These are phyloP conservation scores for Cephaloascus albidus DNA, from an alignment of 805 yeast genomes.

Conservation along the genomic window DNA sequence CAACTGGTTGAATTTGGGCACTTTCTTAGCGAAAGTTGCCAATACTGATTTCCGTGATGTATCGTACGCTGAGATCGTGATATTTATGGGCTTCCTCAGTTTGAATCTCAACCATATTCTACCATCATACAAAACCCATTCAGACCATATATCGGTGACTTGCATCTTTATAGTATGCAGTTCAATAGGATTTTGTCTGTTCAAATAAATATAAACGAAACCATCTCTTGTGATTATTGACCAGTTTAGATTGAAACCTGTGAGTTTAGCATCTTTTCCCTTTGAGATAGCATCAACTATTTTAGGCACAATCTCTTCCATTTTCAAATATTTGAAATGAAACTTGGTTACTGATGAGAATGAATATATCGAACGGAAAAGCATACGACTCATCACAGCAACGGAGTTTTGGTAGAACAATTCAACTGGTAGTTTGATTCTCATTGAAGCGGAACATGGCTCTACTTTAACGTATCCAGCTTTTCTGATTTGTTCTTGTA, in stretches of 20 bases:
- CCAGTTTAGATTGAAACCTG: conserved; percentile 13
- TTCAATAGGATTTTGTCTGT: conserved; percentile 12
- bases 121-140: conserved; percentile 28
- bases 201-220: conserved; percentile 2
- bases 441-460: no score
- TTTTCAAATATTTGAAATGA: conserved; percentile 10
- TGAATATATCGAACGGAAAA: no score
- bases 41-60: neutral
- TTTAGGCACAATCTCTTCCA: conserved; percentile 3
- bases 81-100: no score
- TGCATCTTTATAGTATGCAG: conserved; percentile 7
- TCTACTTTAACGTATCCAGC: no score
- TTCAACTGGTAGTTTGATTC: no score
- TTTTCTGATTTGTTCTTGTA: no score
- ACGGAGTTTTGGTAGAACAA: no score
- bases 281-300: neutral
- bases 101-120: conserved; percentile 24
- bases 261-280: neutral
- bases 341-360: conserved; percentile 15
- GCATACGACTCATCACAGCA: no score
- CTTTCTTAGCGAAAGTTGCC: neutral
- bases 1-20: neutral
- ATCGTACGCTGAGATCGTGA: neutral
- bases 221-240: neutral
- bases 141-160: conserved; percentile 13